These are phyloP conservation scores for Citropsis articulata DNA, from an alignment of 345 rosid species.

Conservation along the genomic window DNA sequence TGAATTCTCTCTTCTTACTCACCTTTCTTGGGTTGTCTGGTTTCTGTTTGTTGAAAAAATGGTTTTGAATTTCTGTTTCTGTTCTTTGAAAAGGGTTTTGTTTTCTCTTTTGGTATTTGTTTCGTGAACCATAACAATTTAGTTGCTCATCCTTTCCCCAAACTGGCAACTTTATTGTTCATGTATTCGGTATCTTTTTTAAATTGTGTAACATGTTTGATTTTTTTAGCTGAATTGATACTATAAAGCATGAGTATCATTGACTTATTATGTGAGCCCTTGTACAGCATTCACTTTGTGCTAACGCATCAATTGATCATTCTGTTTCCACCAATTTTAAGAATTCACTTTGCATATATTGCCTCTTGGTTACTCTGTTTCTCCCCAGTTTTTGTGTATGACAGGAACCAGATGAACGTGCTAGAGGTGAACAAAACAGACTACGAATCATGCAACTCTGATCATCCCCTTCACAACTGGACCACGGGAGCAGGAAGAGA, in stretches of 20 bases:
- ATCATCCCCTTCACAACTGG: slow-evolving; percentile 75
- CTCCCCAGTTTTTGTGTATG: slow-evolving; percentile 73
- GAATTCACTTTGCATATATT: not conserved
- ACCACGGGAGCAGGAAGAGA: slow-evolving; percentile 91
- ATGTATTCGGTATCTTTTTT: not conserved
- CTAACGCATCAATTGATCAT: not conserved
- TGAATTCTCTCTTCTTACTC: not conserved
- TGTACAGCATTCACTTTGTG: not conserved
- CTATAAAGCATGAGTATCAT: not conserved
- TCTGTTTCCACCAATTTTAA: not conserved
- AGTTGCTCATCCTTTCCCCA: not conserved
- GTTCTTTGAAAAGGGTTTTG: not conserved
- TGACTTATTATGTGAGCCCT: not conserved
- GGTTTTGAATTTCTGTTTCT: not conserved
- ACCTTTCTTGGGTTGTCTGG: not conserved
- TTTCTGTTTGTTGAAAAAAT: not conserved
- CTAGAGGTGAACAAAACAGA: slow-evolving; percentile 86
- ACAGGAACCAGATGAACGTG: slow-evolving; percentile 79
- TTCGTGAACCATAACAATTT: not conserved
- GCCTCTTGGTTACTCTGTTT: slow-evolving; percentile 3
- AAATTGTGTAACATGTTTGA: not conserved
- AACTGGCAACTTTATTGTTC: not conserved
- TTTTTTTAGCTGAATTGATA: not conserved
- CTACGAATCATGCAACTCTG: slow-evolving; percentile 64
- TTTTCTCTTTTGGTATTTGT: not conserved